A percentile compares a stretch with the other conserved stretches of the same genome.
Conservation (phyloP, 106 monocot genomes). For the Dendrobium huoshanense region DNA sequence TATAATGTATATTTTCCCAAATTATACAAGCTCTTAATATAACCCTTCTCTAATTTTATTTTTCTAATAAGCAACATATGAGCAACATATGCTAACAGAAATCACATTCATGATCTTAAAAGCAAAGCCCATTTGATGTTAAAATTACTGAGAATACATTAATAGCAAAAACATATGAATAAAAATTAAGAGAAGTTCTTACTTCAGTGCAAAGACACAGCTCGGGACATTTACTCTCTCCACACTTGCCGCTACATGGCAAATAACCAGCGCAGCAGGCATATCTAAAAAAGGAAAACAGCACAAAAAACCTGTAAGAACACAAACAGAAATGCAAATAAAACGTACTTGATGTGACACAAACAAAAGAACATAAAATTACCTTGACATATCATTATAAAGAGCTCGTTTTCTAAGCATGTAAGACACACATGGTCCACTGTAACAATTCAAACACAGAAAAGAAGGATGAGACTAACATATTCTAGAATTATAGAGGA, state of each 20-base stretch:
- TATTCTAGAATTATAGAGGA: not conserved
- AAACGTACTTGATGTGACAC: not conserved
- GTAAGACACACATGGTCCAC: constrained; percentile 95
- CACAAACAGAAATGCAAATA: not conserved
- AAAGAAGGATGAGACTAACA: not conserved
- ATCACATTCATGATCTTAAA: not conserved
- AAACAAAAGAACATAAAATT: constrained; percentile 5
- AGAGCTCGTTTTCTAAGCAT: constrained; percentile 96
- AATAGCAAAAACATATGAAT: not conserved
- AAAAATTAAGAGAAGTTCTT: not conserved
- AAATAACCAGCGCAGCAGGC: constrained; percentile 93
- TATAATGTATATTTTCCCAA: not conserved
- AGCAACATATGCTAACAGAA: not conserved
- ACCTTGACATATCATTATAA: constrained; percentile 99
- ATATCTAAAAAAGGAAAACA: constrained; percentile 46
- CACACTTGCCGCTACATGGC: constrained; percentile 91
- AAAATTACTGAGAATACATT: not conserved
- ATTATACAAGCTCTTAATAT: not conserved
- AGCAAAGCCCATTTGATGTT: not conserved
- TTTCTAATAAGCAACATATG: not conserved
- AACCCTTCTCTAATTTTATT: not conserved
- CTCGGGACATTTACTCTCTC: constrained; percentile 83
- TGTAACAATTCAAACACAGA: constrained; percentile 12
- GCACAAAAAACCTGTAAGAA: not conserved
- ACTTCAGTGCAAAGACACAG: constrained; percentile 93